phyloP scores from a whole-genome alignment of 495 filamentous ascomycete genomes.

The Venustampulla echinocandica region DNA sequence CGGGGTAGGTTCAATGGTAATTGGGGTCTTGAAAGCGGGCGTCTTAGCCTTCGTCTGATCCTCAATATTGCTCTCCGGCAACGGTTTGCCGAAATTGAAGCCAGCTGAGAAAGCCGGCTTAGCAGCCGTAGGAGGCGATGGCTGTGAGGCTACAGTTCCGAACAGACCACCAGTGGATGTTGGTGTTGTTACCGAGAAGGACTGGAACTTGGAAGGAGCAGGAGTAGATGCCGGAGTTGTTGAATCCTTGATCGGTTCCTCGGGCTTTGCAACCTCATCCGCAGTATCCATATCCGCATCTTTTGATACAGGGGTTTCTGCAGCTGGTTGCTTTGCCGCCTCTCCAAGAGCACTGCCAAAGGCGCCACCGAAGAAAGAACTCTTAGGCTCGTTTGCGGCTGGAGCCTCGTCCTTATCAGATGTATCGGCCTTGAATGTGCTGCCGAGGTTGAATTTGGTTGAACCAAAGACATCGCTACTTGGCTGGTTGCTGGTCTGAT shows the following conservation, averaged over 20 bases:
- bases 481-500: background rate
- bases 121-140: conserved; percentile 26
- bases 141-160: conserved; percentile 25
- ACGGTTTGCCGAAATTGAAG: conserved; percentile 15
- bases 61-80: conserved; percentile 1
- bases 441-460: conserved; percentile 41
- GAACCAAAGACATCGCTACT: conserved; percentile 13
- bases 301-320: conserved; percentile 38
- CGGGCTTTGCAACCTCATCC: conserved; percentile 12
- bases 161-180: conserved; percentile 30
- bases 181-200: conserved; percentile 22
- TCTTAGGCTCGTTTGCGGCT: conserved; percentile 30
- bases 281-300: conserved; percentile 52
- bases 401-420: conserved; percentile 51
- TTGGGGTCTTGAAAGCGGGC: conserved; percentile 11
- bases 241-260: conserved; percentile 32
- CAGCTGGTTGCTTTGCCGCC: conserved; percentile 30
- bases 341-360: conserved; percentile 47
- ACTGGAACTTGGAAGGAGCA: conserved; percentile 38
- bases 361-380: conserved; percentile 45
- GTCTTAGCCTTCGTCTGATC: background rate
- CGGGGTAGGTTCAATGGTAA: background rate
- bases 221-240: conserved; percentile 50
- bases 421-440: conserved; percentile 72
- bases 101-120: conserved; percentile 17